phyloP scores from a whole-genome alignment of 2,329 filamentous ascomycete species.

The Calonectria crousiana region DNA sequence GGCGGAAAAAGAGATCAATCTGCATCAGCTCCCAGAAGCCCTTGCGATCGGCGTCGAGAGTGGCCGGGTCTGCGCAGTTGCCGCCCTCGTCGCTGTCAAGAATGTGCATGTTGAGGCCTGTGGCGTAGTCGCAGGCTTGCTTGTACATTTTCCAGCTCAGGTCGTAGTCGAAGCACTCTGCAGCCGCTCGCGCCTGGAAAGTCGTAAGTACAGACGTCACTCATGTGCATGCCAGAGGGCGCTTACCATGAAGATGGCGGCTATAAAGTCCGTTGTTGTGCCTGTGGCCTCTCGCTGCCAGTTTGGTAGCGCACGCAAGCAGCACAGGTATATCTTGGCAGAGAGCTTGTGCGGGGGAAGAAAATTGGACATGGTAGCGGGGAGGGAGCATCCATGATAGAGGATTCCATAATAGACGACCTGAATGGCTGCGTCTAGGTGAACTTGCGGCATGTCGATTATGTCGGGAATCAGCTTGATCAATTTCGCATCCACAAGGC shows the following conservation, averaged over 20 bases:
- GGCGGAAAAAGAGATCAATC: constrained; percentile 19
- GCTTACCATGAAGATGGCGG: constrained; percentile 5
- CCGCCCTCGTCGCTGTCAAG: constrained; percentile 12
- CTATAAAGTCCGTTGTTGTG: constrained; percentile 13
- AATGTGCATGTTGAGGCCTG: constrained; percentile 22
- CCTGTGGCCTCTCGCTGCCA: constrained; percentile 22
- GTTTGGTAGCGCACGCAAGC: constrained; percentile 10
- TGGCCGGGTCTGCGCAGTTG: background rate
- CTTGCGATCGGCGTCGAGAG: constrained; percentile 8
- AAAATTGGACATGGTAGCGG: background rate
- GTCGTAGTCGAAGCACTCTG: constrained; percentile 19
- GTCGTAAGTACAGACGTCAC: background rate
- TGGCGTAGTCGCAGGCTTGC: constrained; percentile 15
- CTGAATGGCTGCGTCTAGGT: constrained; percentile 45
- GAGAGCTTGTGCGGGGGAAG: background rate
- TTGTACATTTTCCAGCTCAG: constrained; percentile 19
- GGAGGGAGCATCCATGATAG: constrained; percentile 13
- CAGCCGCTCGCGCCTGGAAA: constrained; percentile 5
- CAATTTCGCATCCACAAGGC: constrained; percentile 7
- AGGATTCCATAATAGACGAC: constrained; percentile 45
- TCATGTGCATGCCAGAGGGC: no score
- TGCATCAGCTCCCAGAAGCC: constrained; percentile 23
- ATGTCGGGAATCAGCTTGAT: constrained; percentile 29
- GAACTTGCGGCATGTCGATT: constrained; percentile 43
- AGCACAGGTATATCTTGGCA: constrained; percentile 11